phyloP scores from a whole-genome alignment of 2,329 filamentous ascomycete species.

The Aureobasidium leucospermi region DNA sequence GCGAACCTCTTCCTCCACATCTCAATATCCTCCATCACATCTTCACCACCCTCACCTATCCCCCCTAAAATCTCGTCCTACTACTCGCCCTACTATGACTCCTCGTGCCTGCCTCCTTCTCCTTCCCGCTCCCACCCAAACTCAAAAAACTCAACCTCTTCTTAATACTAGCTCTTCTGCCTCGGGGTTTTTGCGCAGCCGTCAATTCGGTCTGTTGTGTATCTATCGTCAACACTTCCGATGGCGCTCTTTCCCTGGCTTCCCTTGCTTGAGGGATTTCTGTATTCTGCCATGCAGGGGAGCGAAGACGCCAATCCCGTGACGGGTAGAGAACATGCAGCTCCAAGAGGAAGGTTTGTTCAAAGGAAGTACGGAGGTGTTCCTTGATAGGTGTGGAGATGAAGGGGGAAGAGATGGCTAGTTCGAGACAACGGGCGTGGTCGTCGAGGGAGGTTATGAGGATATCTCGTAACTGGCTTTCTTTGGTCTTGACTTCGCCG shows the following conservation, averaged over 20 bases:
- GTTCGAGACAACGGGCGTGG: conserved; percentile 80
- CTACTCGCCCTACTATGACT: background rate
- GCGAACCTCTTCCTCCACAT: too few relatives aligned
- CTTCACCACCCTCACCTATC: background rate
- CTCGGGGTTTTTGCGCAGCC: background rate
- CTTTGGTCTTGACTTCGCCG: conserved; percentile 39
- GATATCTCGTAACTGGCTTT: conserved; percentile 59
- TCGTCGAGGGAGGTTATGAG: conserved; percentile 81
- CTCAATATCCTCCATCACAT: background rate
- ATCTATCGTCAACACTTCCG: background rate
- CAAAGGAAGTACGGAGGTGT: conserved; percentile 32
- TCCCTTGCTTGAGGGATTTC: background rate
- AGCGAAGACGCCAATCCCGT: conserved; percentile 20
- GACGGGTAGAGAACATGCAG: conserved; percentile 33
- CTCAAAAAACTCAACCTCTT: conserved; percentile 15
- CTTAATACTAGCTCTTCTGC: conserved; percentile 4
- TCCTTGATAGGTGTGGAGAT: conserved; percentile 47
- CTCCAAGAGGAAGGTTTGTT: conserved; percentile 38
- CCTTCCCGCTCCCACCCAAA: conserved; percentile 5
- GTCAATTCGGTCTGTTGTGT: background rate
- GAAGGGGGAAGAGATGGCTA: conserved; percentile 64
- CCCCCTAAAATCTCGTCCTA: background rate
- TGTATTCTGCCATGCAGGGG: conserved; percentile 20
- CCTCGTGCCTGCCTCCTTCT: background rate
- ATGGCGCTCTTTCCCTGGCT: background rate